Evolutionary conservation across 2,329 filamentous ascomycete species (phyloP).

Genomic region (Ophiostoma perfectum): DNA sequence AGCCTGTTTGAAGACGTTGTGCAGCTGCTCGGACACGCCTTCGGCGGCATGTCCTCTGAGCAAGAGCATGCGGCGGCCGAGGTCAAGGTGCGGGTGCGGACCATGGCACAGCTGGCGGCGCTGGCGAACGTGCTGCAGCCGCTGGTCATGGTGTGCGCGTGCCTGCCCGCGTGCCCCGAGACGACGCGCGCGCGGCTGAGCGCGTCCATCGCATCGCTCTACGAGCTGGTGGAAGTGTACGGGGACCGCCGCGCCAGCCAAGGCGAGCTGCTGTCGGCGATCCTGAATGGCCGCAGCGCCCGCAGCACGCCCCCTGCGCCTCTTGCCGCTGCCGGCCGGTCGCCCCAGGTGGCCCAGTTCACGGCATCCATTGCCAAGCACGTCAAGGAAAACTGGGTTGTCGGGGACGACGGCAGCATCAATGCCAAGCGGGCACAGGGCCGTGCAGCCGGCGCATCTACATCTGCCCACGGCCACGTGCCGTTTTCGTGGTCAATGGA

Average conservation of each 20-base stretch:
- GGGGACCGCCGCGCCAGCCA: not conserved
- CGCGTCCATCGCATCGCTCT: not conserved
- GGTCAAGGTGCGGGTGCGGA: slow-evolving; percentile 28
- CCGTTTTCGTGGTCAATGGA: slow-evolving; percentile 32
- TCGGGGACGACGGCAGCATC: slow-evolving; percentile 25
- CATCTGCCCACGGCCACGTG: slow-evolving; percentile 20
- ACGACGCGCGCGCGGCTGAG: not conserved
- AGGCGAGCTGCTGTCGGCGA: not conserved
- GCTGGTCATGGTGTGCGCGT: slow-evolving; percentile 24
- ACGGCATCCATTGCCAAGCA: slow-evolving; percentile 41
- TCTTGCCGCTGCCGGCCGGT: too few relatives aligned
- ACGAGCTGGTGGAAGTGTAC: not conserved
- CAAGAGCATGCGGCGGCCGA: not conserved
- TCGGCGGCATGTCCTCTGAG: not conserved
- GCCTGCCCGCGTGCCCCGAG: slow-evolving; percentile 2
- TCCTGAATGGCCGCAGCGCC: not conserved
- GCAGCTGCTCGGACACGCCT: not conserved
- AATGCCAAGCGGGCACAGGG: slow-evolving; percentile 22
- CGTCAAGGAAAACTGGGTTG: slow-evolving; percentile 42
- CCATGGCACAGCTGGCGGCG: slow-evolving; percentile 27
- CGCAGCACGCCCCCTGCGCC: too few relatives aligned
- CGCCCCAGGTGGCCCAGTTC: slow-evolving; percentile 37
- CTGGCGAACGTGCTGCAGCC: slow-evolving; percentile 27
- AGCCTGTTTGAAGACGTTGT: slow-evolving; percentile 33
- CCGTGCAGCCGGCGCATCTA: slow-evolving; percentile 6